Base-by-base conservation (phyloP, 805 yeast species). In the Lipomyces chichibuensis region DNA sequence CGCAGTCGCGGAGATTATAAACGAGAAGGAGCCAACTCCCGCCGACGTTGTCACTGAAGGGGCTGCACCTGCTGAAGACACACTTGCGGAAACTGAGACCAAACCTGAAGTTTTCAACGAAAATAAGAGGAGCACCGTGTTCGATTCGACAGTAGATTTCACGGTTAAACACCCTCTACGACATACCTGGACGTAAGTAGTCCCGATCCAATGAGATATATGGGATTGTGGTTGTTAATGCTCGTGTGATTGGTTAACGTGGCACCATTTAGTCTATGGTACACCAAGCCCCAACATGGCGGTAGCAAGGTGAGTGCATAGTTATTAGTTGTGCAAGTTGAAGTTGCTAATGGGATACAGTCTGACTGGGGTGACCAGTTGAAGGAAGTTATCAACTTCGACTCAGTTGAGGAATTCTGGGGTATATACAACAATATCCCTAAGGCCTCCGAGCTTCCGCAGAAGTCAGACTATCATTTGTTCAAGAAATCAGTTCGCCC, bases 391-490 rank as follows among this genome's bases (percentile, higher is more conserved):
- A 94, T 92, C 74, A 87, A 96, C 29, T 92, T 95, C 75, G 85
- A 88, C 64, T 87, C 97, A n/a, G 98, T 95, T 62, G 99, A 95
- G 83, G 98, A 94, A 80, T 95, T 95, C 83, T 95, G 99, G 99
- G 99, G 98, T 32, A 89, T 94, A 72, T 90, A 87, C 84, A 93
- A 95, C 80, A 90, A 96, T 55, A 88, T 95, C 74, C 98, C 98
- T 73, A 87, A 87, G 74, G 97, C 97, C 61, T 86, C 87, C 70
- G 97, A 92, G 77, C 84, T 95, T 77, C 98, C 98, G 74, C 77
- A 89, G 75, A 91, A 88, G 80, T 90, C 97, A 13, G 98, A 95
- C 81, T 94, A 94, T 82, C 97, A 95, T 79, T 86, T 94, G 76
- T 95, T 95, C 84, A 90, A 94, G 82, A 90, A 89, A 77, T 97